A percentile compares a stretch with the other conserved stretches of the same genome.
phyloP scores from a whole-genome alignment of 208 protist species.

The Naegleria gruberi region DNA sequence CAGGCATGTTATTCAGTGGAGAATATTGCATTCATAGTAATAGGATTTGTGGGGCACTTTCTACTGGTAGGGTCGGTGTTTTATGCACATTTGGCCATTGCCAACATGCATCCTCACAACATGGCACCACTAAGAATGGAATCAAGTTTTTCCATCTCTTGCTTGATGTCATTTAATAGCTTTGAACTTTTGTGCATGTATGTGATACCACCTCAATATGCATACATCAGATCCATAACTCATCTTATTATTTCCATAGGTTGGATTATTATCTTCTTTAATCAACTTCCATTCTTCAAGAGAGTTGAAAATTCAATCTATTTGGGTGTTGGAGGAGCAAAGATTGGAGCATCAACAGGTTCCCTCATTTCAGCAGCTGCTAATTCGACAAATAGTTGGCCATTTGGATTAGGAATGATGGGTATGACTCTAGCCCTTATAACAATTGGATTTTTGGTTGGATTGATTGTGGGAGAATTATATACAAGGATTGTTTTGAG shows the following conservation, averaged over 20 bases:
- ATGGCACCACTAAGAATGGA: neutral
- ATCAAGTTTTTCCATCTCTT: neutral
- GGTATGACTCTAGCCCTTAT: neutral
- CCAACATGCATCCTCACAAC: neutral
- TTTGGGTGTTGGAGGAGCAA: neutral
- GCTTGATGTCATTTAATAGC: neutral
- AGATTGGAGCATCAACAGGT: neutral
- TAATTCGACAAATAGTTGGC: neutral
- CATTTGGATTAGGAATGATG: neutral
- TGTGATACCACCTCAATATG: neutral
- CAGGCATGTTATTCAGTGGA: neutral
- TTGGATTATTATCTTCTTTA: neutral
- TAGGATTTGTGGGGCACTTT: neutral
- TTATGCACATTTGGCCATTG: neutral
- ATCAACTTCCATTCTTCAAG: neutral
- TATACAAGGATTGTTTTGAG: neutral
- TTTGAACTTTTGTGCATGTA: neutral
- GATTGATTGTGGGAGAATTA: neutral
- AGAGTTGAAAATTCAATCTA: neutral
- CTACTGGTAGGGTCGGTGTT: neutral
- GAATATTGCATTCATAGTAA: neutral
- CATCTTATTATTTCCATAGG: neutral
- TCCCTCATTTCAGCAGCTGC: neutral
- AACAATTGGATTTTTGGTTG: neutral
- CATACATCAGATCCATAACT: neutral